Evolutionary conservation across 164 flowering plant genomes (phyloP), one percentile per base, ranked within the genome.

Genomic region (Aristolochia fimbriata): DNA sequence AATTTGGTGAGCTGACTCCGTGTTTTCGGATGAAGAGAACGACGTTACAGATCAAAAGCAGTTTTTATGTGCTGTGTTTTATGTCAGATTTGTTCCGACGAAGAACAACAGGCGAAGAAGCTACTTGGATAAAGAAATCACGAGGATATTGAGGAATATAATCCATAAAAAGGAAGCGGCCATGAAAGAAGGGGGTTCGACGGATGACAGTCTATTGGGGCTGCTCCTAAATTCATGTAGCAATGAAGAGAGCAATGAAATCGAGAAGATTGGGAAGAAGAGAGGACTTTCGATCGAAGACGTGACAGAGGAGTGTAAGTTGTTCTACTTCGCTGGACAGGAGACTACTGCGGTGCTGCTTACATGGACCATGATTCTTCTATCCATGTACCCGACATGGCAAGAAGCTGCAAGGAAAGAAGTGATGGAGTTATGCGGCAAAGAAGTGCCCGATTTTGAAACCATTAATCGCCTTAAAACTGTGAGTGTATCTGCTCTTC

Each of bases 301-400:
- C 4, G 64, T 75, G 8, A 59, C 72, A 5, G 76, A 72, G 64
- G 78, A 75, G 30, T 75, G 78, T 64, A 75, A 66, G 41, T 47
- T 75, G 16, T 71, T 75, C 61, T 68, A 61, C 60, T 59, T 72
- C 55, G 72, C 65, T 17, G 71, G 71, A 5, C 68, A 69, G 20
- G 68, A 64, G 43, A 64, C 68, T 1, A 69, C 72, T 10, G 47
- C 64, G 13, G 58, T 45, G 23, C 54, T 56, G 64, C 37, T 64
- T 15, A 53, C 67, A 46, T 69, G 72, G 72, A 64, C 72, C 20
- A 60, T 64, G 71, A 51, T 68, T 2, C 41, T 43, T 0, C 17
- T 65, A 15, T 6, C 63, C 23, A 59, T 65, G 68, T 51, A 68
- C 41, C 71, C 63, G 14, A 47, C 5, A 20, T 68, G 67, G 71